Base-by-base conservation (phyloP, 139 green algal genomes). In the Chlorella sp. region DNA sequence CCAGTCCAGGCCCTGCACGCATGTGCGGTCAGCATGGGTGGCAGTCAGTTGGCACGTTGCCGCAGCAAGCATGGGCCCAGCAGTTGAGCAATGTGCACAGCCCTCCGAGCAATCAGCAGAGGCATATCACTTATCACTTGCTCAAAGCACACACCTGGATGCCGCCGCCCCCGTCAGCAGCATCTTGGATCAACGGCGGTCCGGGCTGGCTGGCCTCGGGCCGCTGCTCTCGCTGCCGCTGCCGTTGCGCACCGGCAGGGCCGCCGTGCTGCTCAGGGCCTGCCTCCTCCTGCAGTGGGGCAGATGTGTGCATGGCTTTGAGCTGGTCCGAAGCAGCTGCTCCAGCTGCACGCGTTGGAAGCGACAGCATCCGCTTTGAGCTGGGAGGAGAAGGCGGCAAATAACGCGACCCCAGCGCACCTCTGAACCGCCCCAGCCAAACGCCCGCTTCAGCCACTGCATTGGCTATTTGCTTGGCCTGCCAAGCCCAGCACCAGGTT, bases 1-100 rank as follows among this genome's bases (percentile, higher is more conserved):
- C 87, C 82, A 90, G 32, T 85, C 82, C 20, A 90, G 75, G 2
- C 87, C 87, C 79, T 90, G 87, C 68, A 65, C 26, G 32, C 65
- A 44, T 8, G n/a, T 26, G 65, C n/a, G n/a, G 65, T 44, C 26
- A 28, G 28, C 64, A 13, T 28, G 30, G 64, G 3, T 40, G 64
- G 1, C 26, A 65, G 56, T 20, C 56, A 20, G 56, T 65, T 65
- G 56, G n/a, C n/a, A n/a, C n/a, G n/a, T n/a, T n/a, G n/a, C n/a
- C n/a, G n/a, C n/a, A n/a, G n/a, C n/a, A n/a, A n/a, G n/a, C n/a
- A n/a, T n/a, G n/a, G n/a, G n/a, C n/a, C n/a, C n/a, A n/a, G n/a
- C n/a, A n/a, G n/a, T n/a, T n/a, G n/a, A n/a, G n/a, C n/a, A n/a
- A n/a, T n/a, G n/a, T n/a, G n/a, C n/a, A n/a, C n/a, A n/a, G n/a